Base-by-base conservation (phyloP, 2,329 filamentous ascomycete species). In the Rachicladosporium sp. region DNA sequence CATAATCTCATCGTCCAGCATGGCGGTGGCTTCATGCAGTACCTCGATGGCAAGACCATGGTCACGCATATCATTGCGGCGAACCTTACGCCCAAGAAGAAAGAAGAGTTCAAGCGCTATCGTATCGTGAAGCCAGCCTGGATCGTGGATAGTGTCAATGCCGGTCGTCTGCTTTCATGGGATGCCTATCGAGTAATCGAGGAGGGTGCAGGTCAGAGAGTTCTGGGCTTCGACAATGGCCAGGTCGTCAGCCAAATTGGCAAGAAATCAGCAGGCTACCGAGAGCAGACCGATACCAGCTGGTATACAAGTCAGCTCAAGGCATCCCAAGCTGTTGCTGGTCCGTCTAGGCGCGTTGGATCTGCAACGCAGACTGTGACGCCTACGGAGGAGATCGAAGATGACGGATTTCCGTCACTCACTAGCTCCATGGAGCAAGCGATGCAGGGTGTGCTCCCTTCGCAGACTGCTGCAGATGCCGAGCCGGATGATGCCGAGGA, bases 51-150 rank as follows among this genome's bases (percentile, higher is more conserved):
- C 30, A 98, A 98, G 66, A 96, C 89, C 1, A 81, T 82, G 57
- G 89, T 87, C 0, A 98, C 93, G 1, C 89, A 98, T 58, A 94
- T 98, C 49, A 87, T 98, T 51, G 88, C 89, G 3, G 89, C 86
- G 37, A 81, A 76, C 38, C 67, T 98, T 12, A 91, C 91, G 0
- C 88, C 86, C 0, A 96, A 95, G 65, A 98, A 98, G 61, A 78
- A 78, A 21, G 76, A 89, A 39, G 91, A 98, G 48, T 95, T 93
- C 55, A 74, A 70, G 39, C 78, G 76, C 47, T 95, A 96, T 60
- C 78, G 89, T 34, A 84, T 98, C 30, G 91, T 95, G 36, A 94
- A 91, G 60, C 91, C 91, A 1, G 79, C 85, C 12, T 98, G 91
- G 91, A 75, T 98, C 2, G 80, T 86, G 10, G 89, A 98, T 50